Conservation (phyloP, 169 alveolate genomes). For the Fabrea salina region DNA sequence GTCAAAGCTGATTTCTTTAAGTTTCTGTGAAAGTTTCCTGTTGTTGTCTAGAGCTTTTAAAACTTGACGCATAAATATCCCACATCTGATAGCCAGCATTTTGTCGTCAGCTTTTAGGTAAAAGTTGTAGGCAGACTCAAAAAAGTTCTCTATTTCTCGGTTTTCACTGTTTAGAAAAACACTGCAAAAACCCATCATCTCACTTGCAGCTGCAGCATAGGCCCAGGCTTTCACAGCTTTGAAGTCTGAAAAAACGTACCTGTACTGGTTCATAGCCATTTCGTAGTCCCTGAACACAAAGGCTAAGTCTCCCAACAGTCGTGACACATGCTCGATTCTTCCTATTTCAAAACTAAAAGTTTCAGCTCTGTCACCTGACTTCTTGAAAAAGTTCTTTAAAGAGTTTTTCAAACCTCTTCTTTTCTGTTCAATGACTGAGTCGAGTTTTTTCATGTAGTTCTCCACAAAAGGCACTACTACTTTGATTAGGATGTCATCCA, state of each 20-base stretch:
- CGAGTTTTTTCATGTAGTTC: neutral
- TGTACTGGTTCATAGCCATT: slow-evolving; percentile 11
- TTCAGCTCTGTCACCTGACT: neutral
- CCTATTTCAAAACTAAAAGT: neutral
- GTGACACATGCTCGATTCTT: slow-evolving; percentile 9
- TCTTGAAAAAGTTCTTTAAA: neutral
- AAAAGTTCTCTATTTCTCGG: neutral
- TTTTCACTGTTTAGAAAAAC: neutral
- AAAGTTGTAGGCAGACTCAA: neutral
- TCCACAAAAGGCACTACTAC: slow-evolving; percentile 24
- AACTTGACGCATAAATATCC: neutral
- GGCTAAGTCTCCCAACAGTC: slow-evolving; percentile 9
- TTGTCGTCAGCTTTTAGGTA: slow-evolving; percentile 22
- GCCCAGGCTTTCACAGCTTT: slow-evolving; percentile 23
- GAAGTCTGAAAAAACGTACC: neutral
- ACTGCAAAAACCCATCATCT: slow-evolving; percentile 4
- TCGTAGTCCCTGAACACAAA: slow-evolving; percentile 21
- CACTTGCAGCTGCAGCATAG: slow-evolving; percentile 15
- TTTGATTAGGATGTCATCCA: neutral
- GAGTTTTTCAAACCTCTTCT: slow-evolving; percentile 22
- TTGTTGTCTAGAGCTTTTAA: neutral
- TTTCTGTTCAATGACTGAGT: slow-evolving; percentile 6
- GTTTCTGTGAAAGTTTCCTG: neutral
- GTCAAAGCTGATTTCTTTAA: neutral
- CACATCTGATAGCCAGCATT: neutral